Evolutionary conservation across 1,284 basidiomycete species (phyloP).

Genomic region (Wallemia ichthyophaga): DNA sequence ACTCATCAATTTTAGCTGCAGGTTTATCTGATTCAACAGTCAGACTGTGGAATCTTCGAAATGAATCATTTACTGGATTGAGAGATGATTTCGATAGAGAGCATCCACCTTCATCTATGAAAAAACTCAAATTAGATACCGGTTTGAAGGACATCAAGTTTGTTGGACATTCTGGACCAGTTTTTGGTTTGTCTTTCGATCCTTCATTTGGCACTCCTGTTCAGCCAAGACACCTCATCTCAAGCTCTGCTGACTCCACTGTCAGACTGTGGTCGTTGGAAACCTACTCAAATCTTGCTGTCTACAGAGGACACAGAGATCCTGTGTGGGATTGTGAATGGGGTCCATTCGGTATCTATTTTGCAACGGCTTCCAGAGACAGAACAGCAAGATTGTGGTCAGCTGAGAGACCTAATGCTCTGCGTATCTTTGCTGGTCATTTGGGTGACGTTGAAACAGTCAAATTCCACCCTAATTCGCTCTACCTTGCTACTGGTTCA

Average conservation of each 20-base stretch:
- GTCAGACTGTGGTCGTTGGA: conserved; percentile 83
- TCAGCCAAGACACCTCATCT: conserved; percentile 62
- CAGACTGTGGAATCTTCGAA: conserved; percentile 77
- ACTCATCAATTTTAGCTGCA: conserved; percentile 77
- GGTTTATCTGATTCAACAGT: conserved; percentile 92
- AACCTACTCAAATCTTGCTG: conserved; percentile 72
- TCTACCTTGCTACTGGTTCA: conserved; percentile 90
- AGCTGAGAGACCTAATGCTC: conserved; percentile 57
- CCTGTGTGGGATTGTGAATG: conserved; percentile 97
- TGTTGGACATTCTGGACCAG: conserved; percentile 83
- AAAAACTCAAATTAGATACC: conserved; percentile 41
- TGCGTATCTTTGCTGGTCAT: conserved; percentile 87
- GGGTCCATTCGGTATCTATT: conserved; percentile 94
- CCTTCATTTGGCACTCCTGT: conserved; percentile 57
- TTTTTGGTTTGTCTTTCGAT: conserved; percentile 82
- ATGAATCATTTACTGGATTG: conserved; percentile 51
- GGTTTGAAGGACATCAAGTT: conserved; percentile 62
- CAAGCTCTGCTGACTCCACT: conserved; percentile 76
- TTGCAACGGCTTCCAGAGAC: conserved; percentile 80
- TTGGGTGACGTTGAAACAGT: conserved; percentile 89
- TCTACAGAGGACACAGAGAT: conserved; percentile 83
- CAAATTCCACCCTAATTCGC: conserved; percentile 83
- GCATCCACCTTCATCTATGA: conserved; percentile 19
- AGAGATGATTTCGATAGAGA: conserved; percentile 24
- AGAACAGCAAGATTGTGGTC: conserved; percentile 87